Conservation (phyloP, 176 grass and related monocot genomes). For the Tuctoria greenei region DNA sequence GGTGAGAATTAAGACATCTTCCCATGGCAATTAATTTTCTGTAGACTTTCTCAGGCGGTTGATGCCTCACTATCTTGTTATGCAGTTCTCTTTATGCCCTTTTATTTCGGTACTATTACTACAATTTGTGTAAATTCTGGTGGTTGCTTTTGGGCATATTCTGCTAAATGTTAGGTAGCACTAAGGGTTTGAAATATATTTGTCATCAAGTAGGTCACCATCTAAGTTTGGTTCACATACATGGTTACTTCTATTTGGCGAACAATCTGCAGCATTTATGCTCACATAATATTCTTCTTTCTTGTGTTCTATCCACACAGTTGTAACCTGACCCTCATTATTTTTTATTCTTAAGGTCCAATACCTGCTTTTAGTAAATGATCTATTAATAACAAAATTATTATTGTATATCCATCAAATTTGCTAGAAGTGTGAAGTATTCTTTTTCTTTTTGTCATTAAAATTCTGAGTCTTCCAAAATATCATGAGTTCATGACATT, state of each 20-base stretch:
- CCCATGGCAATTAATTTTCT: background rate
- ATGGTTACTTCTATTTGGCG: background rate
- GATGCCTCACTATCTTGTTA: background rate
- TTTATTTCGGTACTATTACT: background rate
- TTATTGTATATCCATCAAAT: too few relatives aligned
- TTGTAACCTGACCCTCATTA: background rate
- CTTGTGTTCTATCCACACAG: background rate
- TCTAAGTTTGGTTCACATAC: slow-evolving; percentile 8
- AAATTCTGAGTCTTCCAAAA: background rate
- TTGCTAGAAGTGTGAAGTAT: slow-evolving; percentile 8
- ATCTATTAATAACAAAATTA: background rate
- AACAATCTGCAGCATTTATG: background rate
- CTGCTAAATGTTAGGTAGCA: slow-evolving; percentile 5
- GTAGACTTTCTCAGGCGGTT: slow-evolving; percentile 3
- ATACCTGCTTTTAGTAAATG: background rate
- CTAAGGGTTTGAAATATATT: background rate
- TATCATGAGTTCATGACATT: too few relatives aligned
- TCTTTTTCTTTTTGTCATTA: background rate
- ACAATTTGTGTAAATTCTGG: slow-evolving; percentile 11
- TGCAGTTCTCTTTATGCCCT: slow-evolving; percentile 3
- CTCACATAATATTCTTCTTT: background rate
- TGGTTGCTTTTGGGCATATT: background rate
- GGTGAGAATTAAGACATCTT: slow-evolving; percentile 44
- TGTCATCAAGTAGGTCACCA: background rate
- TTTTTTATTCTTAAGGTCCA: background rate